A percentile compares a stretch with the other conserved stretches of the same genome.
Evolutionary conservation across 2,329 filamentous ascomycete genomes (phyloP).

Genomic region (Verticillium alfalfae): DNA sequence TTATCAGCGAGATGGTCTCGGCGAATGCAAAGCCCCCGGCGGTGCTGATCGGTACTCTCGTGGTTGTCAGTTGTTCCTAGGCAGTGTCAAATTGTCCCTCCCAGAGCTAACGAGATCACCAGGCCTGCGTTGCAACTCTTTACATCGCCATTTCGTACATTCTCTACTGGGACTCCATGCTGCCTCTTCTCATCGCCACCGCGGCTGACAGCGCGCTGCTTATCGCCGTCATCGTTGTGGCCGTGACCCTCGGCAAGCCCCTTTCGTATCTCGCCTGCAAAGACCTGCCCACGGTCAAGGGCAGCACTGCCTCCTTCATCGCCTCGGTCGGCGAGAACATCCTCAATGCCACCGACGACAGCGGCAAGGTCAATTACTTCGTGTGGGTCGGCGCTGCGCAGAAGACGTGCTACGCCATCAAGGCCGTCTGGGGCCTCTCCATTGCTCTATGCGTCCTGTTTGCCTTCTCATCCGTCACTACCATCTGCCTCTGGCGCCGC

Average conservation of each 20-base stretch:
- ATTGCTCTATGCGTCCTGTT: constrained; percentile 74
- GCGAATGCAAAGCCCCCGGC: constrained; percentile 61
- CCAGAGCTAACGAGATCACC: constrained; percentile 9
- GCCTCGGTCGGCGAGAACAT: constrained; percentile 35
- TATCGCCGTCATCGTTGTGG: constrained; percentile 71
- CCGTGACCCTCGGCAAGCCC: constrained; percentile 73
- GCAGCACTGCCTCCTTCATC: constrained; percentile 38
- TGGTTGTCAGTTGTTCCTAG: constrained; percentile 58
- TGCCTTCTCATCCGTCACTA: constrained; percentile 54
- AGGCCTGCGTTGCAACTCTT: constrained; percentile 74
- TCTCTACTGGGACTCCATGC: constrained; percentile 70
- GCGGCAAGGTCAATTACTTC: constrained; percentile 28
- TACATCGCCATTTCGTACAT: constrained; percentile 79
- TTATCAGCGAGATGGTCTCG: constrained; percentile 70
- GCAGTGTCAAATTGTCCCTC: no score
- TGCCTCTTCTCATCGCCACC: constrained; percentile 66
- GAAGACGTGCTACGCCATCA: constrained; percentile 74
- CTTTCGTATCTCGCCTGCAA: constrained; percentile 73
- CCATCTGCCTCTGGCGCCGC: constrained; percentile 57
- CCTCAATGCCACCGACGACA: constrained; percentile 22
- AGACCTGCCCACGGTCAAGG: constrained; percentile 32
- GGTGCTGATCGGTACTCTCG: constrained; percentile 72
- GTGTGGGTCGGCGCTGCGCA: constrained; percentile 46
- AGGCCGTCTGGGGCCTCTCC: constrained; percentile 80
- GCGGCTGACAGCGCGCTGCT: constrained; percentile 64